These are phyloP conservation scores for Hordeum pubiflorum DNA, from an alignment of 202 grass and related monocot genomes.

Conservation along the genomic window DNA sequence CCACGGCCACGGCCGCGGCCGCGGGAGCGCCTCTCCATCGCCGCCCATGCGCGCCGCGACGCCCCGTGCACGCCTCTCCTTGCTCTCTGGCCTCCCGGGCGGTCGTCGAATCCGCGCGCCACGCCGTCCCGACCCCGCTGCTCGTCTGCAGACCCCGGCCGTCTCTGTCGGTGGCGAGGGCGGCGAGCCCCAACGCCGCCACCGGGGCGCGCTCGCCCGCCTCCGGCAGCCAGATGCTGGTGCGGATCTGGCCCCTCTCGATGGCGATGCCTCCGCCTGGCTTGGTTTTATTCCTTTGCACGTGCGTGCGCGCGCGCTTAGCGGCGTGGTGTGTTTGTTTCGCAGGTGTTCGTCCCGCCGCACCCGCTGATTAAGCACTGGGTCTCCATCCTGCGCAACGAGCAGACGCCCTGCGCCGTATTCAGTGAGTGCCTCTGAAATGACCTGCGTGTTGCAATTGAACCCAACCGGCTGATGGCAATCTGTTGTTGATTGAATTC, in stretches of 20 bases:
- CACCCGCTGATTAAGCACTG: conserved; percentile 96
- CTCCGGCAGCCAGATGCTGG: conserved; percentile 78
- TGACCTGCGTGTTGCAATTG: not conserved
- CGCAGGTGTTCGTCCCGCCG: conserved; percentile 90
- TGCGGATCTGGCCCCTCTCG: conserved; percentile 30
- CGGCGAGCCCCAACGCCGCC: conserved; percentile 35
- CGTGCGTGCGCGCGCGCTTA: not conserved
- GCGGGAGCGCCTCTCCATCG: conserved; percentile 21
- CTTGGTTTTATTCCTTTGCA: conserved; percentile 3
- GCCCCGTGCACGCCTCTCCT: not conserved
- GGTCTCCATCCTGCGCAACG: conserved; percentile 94
- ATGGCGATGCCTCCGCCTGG: not conserved
- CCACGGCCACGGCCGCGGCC: conserved; percentile 23
- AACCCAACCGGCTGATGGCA: not conserved
- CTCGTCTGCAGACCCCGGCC: not conserved
- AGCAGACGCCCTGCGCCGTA: conserved; percentile 80
- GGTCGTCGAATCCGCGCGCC: conserved; percentile 18
- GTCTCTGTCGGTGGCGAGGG: conserved; percentile 20
- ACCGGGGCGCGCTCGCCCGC: conserved; percentile 28
- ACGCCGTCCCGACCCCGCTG: conserved; percentile 10
- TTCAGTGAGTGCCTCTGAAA: conserved; percentile 65
- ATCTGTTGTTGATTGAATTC: not conserved
- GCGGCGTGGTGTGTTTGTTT: not conserved
- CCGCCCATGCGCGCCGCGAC: not conserved
- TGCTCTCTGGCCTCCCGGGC: conserved; percentile 4